Evolutionary conservation across 202 grass and related monocot genomes (phyloP).

Genomic region (Setaria viridis): DNA sequence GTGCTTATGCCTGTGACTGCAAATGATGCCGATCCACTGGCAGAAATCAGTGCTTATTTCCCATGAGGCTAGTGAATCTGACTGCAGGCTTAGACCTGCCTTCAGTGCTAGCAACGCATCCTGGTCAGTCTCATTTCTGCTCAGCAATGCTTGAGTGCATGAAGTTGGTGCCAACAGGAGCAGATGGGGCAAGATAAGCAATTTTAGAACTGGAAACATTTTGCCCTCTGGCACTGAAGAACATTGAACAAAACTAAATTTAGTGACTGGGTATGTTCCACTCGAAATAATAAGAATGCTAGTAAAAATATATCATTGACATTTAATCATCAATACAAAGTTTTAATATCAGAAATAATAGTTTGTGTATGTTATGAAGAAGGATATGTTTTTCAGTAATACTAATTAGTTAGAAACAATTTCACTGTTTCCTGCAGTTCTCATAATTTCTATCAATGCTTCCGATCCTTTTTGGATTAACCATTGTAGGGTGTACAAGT

Average conservation of each 20-base stretch:
- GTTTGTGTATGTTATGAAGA: background rate
- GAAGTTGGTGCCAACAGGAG: background rate
- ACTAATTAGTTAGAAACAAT: background rate
- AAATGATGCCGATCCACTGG: slow-evolving; percentile 46
- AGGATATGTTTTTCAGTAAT: background rate
- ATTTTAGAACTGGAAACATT: background rate
- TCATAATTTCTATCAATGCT: background rate
- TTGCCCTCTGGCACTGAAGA: background rate
- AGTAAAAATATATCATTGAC: background rate
- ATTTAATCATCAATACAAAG: background rate
- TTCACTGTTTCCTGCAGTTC: background rate
- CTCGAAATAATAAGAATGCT: background rate
- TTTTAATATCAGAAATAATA: background rate
- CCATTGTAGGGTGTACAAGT: background rate
- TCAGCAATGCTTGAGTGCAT: background rate
- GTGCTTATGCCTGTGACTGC: slow-evolving; percentile 28
- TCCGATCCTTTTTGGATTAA: background rate
- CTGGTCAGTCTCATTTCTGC: slow-evolving; percentile 35
- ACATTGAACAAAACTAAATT: background rate
- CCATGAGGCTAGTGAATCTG: slow-evolving; percentile 45
- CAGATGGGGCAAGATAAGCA: background rate
- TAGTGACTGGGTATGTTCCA: background rate
- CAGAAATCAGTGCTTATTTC: slow-evolving; percentile 45
- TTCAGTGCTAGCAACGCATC: slow-evolving; percentile 44
- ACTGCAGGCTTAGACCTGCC: slow-evolving; percentile 13